Base-by-base conservation (phyloP, 176 grass and related monocot species). In the Secale cereale region DNA sequence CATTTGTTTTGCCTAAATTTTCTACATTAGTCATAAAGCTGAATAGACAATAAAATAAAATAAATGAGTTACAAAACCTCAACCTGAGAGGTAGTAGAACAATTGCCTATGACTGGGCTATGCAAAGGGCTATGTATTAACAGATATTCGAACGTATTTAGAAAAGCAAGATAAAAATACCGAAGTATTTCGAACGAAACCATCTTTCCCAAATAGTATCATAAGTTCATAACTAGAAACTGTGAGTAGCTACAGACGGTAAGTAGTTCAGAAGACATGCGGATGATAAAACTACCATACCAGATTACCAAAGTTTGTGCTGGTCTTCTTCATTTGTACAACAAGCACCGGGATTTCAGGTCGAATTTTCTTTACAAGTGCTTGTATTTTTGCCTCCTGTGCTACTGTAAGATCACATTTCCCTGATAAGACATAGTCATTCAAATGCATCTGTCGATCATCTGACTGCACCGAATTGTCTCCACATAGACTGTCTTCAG, bases 311-410 rank as follows among this genome's bases (percentile, higher is more conserved):
- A 50, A 5, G 15, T 50, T 50, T 50, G 46, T 0, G 78, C 76
- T 60, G 22, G 22, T 10, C 36, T 78, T 82, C 63, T 61, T 85
- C 27, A 87, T 88, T 25, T 81, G 5, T 39, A 52, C 48, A 35
- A 81, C 87, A 76, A 77, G 80, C 12, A 60, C 62, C 7, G 88
- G 9, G 25, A 30, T 69, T 23, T 63, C 23, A 77, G 78, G 70
- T 81, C 62, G 63, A 39, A 76, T 70, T 40, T 89, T 19, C 29
- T 36, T 36, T 17, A 85, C 46, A 30, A 81, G 12, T 0, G 78
- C 29, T 12, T 8, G 2, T 69, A 89, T 40, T 85, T 32, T 62
- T 20, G 35, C 3, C 20, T 89, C 16, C 3, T 85, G 69, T 33
- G 31, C n/a, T 46, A 10, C 20, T 68, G 82, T 75, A 68, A 89